phyloP scores from a whole-genome alignment of 179 eudicot species.

The Monotropa hypopitys region DNA sequence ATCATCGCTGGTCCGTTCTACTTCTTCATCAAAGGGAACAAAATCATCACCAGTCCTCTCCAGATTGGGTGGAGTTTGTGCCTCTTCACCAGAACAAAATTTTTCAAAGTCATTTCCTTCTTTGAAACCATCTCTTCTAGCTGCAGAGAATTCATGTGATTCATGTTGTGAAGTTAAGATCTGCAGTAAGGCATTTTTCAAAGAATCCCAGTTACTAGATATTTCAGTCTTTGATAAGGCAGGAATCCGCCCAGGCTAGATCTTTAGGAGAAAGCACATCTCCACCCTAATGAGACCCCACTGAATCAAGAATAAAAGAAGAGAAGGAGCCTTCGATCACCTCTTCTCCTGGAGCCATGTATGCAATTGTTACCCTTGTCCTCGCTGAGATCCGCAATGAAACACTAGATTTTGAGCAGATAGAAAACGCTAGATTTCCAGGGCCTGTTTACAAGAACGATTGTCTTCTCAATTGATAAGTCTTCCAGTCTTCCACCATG shows the following conservation, averaged over 20 bases:
- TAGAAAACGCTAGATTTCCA: too few relatives aligned
- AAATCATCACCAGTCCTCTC: slow-evolving; percentile 5
- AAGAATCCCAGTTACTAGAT: slow-evolving; percentile 33
- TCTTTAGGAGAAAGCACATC: slow-evolving; percentile 33
- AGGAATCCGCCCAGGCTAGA: slow-evolving; percentile 66
- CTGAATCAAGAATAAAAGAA: slow-evolving; percentile 13
- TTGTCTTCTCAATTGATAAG: neutral
- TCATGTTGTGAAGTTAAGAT: slow-evolving; percentile 24
- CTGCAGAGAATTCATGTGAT: slow-evolving; percentile 10
- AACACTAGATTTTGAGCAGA: neutral
- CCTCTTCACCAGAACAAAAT: slow-evolving; percentile 4
- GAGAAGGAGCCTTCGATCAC: slow-evolving; percentile 16
- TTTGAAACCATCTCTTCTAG: slow-evolving; percentile 5
- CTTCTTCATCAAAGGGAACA: slow-evolving; percentile 15
- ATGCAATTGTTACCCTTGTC: neutral
- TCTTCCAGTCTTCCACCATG: too few relatives aligned
- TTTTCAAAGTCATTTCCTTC: slow-evolving; percentile 7
- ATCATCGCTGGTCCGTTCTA: slow-evolving; percentile 23
- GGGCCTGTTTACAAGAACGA: neutral
- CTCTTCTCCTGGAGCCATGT: slow-evolving; percentile 26
- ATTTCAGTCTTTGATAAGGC: slow-evolving; percentile 32
- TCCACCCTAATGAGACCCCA: slow-evolving; percentile 15
- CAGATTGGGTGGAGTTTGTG: neutral
- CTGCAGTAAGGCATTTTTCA: slow-evolving; percentile 39
- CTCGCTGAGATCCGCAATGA: neutral